phyloP scores from a whole-genome alignment of 1,139 yeast genomes.

The Eremothecium cymbalariae region DNA sequence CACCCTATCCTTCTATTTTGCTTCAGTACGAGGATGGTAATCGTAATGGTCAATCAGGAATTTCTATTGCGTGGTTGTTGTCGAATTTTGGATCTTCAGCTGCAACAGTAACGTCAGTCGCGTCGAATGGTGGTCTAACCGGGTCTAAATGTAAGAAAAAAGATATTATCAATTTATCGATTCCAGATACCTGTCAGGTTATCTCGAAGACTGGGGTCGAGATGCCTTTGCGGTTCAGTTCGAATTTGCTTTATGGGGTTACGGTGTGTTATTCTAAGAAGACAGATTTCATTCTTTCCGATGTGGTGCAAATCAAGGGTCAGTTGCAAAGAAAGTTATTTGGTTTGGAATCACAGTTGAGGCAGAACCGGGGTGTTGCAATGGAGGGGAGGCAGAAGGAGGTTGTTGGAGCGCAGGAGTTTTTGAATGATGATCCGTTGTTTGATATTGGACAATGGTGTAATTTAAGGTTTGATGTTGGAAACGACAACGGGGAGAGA shows the following conservation, averaged over 20 bases:
- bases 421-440: constrained; percentile 23
- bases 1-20: constrained; percentile 2
- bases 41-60: constrained; percentile 12
- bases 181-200: constrained; percentile 26
- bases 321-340: constrained; percentile 21
- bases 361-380: constrained; percentile 1
- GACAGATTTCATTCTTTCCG: constrained; percentile 27
- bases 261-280: constrained; percentile 28
- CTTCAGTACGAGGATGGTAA: constrained; percentile 3
- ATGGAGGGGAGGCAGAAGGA: neutral
- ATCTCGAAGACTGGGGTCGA: constrained; percentile 16
- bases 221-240: constrained; percentile 25
- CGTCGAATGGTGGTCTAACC: constrained; percentile 3
- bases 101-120: constrained; percentile 1
- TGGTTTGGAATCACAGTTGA: constrained; percentile 6
- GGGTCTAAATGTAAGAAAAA: constrained; percentile 18
- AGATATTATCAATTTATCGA: constrained; percentile 28
- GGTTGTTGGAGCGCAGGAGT: constrained; percentile 7
- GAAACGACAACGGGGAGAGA: constrained; percentile 1
- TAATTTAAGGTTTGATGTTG: constrained; percentile 14
- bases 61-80: constrained; percentile 19
- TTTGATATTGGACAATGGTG: constrained; percentile 21
- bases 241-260: constrained; percentile 28
- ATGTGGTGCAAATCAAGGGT: constrained; percentile 17
- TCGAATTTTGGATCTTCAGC: constrained; percentile 17